phyloP scores from a whole-genome alignment of 805 yeast genomes.

The Metschnikowia koreensis region DNA sequence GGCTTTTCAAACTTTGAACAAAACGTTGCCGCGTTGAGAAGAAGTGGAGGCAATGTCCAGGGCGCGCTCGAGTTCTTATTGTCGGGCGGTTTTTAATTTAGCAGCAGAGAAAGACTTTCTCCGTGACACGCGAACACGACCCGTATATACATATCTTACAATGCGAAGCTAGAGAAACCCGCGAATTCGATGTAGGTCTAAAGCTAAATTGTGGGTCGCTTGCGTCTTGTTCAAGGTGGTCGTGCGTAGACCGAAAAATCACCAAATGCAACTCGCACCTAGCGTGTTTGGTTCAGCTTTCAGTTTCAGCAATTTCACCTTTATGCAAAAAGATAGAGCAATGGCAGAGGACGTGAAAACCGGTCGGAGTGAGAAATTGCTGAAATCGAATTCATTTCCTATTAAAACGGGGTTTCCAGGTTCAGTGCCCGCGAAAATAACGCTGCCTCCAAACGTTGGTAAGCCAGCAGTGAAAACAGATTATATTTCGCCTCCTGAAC shows the following conservation, averaged over 20 bases:
- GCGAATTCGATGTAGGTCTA: not conserved
- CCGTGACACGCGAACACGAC: not conserved
- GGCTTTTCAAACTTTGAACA: constrained; percentile 88
- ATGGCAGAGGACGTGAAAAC: not conserved
- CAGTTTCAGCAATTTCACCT: no score
- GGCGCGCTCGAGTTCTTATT: constrained; percentile 90
- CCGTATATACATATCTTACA: not conserved
- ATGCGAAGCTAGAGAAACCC: not conserved
- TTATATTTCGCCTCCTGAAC: constrained; percentile 13
- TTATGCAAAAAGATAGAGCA: not conserved
- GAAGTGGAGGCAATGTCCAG: constrained; percentile 96
- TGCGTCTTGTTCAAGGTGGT: not conserved
- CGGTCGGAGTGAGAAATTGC: not conserved
- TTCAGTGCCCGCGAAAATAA: not conserved
- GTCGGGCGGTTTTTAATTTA: constrained; percentile 11
- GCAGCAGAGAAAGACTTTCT: no score
- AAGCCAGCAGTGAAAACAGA: not conserved
- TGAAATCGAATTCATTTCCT: not conserved
- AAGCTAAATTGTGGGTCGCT: not conserved
- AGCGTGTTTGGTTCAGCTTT: not conserved
- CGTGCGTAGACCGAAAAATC: constrained; percentile 14
- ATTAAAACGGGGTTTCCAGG: not conserved
- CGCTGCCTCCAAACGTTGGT: not conserved
- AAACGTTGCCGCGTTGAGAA: constrained; percentile 86
- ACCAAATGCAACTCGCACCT: not conserved